phyloP scores from a whole-genome alignment of 352 stramenopile species.

The Pythium vanterpoolii region DNA sequence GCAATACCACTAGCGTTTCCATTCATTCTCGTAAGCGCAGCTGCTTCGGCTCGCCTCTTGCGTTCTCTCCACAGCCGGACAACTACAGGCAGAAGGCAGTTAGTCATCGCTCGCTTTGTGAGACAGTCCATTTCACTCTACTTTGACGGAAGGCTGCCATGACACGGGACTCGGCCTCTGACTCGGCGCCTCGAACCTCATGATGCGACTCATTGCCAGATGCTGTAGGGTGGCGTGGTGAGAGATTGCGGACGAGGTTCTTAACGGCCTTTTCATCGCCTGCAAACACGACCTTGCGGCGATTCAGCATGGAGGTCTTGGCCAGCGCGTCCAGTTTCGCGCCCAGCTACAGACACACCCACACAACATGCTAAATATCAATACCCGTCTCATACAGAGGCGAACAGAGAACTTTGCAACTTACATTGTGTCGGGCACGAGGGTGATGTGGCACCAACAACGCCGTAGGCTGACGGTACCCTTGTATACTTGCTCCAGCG shows the following conservation, averaged over 20 bases:
- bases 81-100: constrained; percentile 25
- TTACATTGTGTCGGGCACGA: constrained; percentile 23
- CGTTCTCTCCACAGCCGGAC: constrained; percentile 61
- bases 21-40: constrained; percentile 51
- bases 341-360: constrained; percentile 25
- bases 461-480: constrained; percentile 5
- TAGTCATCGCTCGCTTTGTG: background rate
- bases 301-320: constrained; percentile 50
- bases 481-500: background rate
- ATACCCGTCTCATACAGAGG: background rate
- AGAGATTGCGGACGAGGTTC: background rate
- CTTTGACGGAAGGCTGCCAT: constrained; percentile 55
- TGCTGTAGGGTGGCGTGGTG: constrained; percentile 21
- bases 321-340: constrained; percentile 60
- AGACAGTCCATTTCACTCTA: constrained; percentile 24
- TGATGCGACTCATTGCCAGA: background rate
- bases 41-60: constrained; percentile 42
- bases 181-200: background rate
- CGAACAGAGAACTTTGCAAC: background rate
- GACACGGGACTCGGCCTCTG: constrained; percentile 36
- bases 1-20: constrained; percentile 24
- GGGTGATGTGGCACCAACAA: constrained; percentile 15
- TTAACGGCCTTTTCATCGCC: constrained; percentile 30
- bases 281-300: constrained; percentile 49
- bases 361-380: background rate